Conservation (phyloP, 2,329 filamentous ascomycete species). For the Xylariaceae sp. region DNA sequence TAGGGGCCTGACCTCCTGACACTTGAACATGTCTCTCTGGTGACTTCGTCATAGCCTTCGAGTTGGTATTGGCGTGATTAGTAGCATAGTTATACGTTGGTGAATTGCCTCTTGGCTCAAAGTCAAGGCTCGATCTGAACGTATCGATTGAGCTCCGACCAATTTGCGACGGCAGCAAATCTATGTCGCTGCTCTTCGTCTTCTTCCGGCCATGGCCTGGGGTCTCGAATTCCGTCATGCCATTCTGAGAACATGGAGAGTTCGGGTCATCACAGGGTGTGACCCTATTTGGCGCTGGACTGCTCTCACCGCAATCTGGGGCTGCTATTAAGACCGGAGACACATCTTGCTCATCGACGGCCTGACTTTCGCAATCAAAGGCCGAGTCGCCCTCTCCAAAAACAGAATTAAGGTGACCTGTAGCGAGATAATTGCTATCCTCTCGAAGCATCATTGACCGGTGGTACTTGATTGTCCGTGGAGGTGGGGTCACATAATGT, state of each 20-base stretch:
- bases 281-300: conserved; percentile 4
- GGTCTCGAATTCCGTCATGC: conserved; percentile 14
- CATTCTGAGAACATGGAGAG: conserved; percentile 19
- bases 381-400: conserved; percentile 26
- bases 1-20: conserved; percentile 24
- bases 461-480: conserved; percentile 19
- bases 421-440: conserved; percentile 25
- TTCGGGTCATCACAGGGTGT: conserved; percentile 9
- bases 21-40: conserved; percentile 29
- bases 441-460: conserved; percentile 24
- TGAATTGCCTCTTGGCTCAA: conserved; percentile 24
- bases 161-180: conserved; percentile 31
- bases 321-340: conserved; percentile 2
- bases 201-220: conserved; percentile 12
- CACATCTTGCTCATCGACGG: conserved; percentile 11
- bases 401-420: conserved; percentile 22
- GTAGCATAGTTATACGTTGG: conserved; percentile 24
- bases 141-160: conserved; percentile 31
- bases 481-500: conserved; percentile 22
- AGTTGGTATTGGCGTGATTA: conserved; percentile 21
- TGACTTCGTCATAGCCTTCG: conserved; percentile 27
- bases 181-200: conserved; percentile 28
- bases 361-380: conserved; percentile 23
- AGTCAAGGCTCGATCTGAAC: conserved; percentile 29
- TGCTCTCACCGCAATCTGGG: conserved; percentile 9